Base-by-base conservation (phyloP, 805 yeast species). In the Teunomyces panamensis region DNA sequence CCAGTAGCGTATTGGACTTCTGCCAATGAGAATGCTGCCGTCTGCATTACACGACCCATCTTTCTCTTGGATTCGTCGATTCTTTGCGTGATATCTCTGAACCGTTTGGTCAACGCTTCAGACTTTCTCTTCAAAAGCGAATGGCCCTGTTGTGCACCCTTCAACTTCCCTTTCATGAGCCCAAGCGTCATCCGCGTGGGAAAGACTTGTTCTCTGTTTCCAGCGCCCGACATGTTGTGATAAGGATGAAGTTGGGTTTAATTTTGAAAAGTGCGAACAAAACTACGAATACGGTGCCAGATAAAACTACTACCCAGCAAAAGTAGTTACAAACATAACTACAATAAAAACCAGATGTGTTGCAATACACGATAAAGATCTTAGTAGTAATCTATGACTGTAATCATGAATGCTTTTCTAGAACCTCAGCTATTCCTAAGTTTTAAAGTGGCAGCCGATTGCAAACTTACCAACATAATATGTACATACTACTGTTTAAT, bases 1-100 rank as follows among this genome's bases (percentile, higher is more conserved):
- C 98, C 98, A 2, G 97, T 92, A 24, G 99, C 99, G 63, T 94
- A 94, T 41, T 94, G 85, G 42, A 92, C 98, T 67, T 92, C 99
- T 2, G 98, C 98, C 58, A 92, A 78, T 6, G 98, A 91, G 67
- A 92, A 92, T 1, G 98, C 95, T 1, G 99, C 99, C 0, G 96
- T 87, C 66, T 94, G 98, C 98, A 92, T 92, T 39, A 92, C 96
- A 55, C 92, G 79, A 44, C 98, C 99, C 98, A 94, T 92, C 74
- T 92, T 94, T 58, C 92, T 81, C 72, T 92, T 92, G 39, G 98
- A 85, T 57, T 89, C 96, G 65, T 94, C 97, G 64, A 92, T 92
- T 67, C 96, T 77, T 65, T 80, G 87, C 13, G 97, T 90, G 61
- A 92, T 92, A 58, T 92, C 99, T 69, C 99, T 84, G 74, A 92